Conservation (phyloP, 2,329 filamentous ascomycete genomes). For the Calonectria hongkongensis region DNA sequence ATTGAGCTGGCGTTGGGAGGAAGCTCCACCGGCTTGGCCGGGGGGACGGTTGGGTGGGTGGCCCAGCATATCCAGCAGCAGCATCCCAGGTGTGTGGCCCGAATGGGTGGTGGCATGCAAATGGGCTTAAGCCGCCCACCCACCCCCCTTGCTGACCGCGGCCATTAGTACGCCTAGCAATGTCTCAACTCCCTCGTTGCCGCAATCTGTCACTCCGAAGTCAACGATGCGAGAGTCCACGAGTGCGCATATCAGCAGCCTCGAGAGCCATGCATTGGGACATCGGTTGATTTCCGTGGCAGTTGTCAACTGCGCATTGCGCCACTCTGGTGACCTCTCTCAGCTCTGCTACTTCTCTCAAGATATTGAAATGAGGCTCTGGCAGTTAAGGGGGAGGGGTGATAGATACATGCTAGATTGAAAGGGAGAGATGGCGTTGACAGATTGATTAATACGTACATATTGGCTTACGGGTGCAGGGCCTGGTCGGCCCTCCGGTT, state of each 20-base stretch:
- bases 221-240: constrained; percentile 27
- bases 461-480: constrained; percentile 25
- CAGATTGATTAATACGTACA: constrained; percentile 34
- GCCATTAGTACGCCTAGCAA: constrained; percentile 45
- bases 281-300: neutral
- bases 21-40: constrained; percentile 53
- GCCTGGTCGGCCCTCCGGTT: constrained; percentile 10
- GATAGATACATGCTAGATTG: constrained; percentile 15
- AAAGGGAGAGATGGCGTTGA: constrained; percentile 26
- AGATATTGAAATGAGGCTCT: constrained; percentile 32
- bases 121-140: constrained; percentile 49
- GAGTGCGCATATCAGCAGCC: constrained; percentile 25
- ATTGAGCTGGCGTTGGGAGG: constrained; percentile 51
- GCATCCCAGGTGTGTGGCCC: constrained; percentile 41
- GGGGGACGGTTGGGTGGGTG: constrained; percentile 51
- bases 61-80: constrained; percentile 42
- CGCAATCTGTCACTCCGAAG: constrained; percentile 47
- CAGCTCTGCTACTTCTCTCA: neutral
- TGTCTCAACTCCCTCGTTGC: constrained; percentile 54
- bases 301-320: neutral
- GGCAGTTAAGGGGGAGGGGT: neutral
- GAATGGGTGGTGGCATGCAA: constrained; percentile 50
- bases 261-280: constrained; percentile 14
- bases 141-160: constrained; percentile 43
- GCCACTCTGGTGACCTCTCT: neutral